Evolutionary conservation across 768 basidiomycete species (phyloP).

Genomic region (Serendipita sp.): DNA sequence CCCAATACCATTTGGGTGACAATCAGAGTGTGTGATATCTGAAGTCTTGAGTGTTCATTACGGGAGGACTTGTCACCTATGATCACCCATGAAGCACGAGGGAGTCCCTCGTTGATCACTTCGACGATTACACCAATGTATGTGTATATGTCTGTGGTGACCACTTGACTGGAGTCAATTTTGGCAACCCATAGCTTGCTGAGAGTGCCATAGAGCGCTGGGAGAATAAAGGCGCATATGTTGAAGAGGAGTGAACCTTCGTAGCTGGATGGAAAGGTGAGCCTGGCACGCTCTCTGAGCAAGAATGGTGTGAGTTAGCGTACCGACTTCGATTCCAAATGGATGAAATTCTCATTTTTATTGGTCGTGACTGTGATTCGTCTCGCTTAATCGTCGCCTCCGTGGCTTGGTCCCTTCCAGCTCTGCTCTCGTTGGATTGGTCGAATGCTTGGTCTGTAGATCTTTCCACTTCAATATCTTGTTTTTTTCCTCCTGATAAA

Average conservation of each 20-base stretch:
- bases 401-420: too few relatives aligned
- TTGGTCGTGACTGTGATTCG: too few relatives aligned
- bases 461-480: too few relatives aligned
- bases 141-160: conserved; percentile 13
- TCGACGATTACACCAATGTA: conserved; percentile 13
- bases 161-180: conserved; percentile 12
- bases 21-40: conserved; percentile 12
- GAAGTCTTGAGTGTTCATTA: neutral
- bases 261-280: conserved; percentile 5
- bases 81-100: conserved; percentile 11
- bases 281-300: too few relatives aligned
- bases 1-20: conserved; percentile 12
- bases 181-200: conserved; percentile 15
- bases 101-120: conserved; percentile 14
- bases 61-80: conserved; percentile 11
- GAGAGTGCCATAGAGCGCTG: conserved; percentile 15
- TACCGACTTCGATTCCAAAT: too few relatives aligned
- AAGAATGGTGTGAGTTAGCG: too few relatives aligned
- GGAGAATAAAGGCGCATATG: conserved; percentile 11
- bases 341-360: too few relatives aligned
- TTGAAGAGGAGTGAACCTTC: conserved; percentile 14
- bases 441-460: too few relatives aligned
- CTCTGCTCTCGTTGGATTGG: too few relatives aligned
- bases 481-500: too few relatives aligned
- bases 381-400: too few relatives aligned